Evolutionary conservation across 169 alveolate species (phyloP).

Genomic region (Plasmodium knowlesi): DNA sequence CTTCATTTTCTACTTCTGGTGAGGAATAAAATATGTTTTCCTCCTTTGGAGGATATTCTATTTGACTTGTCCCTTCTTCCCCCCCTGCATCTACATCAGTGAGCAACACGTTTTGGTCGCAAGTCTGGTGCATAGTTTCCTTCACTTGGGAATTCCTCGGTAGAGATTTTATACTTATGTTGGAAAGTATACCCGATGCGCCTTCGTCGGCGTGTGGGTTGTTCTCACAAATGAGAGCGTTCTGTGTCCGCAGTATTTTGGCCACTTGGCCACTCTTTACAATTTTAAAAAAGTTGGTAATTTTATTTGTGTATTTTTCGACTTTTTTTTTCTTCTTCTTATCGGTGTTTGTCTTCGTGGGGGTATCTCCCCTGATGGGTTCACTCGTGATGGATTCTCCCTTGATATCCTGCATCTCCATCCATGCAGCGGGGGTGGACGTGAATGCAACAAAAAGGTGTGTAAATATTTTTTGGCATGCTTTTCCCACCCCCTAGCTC

Average conservation of each 20-base stretch:
- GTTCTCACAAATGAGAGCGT: background rate
- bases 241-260: background rate
- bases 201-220: background rate
- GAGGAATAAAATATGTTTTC: background rate
- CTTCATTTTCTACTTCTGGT: background rate
- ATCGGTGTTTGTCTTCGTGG: constrained; percentile 13
- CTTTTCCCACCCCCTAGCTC: background rate
- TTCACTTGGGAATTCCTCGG: background rate
- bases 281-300: constrained; percentile 41
- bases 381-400: background rate
- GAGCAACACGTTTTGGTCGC: background rate
- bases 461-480: background rate
- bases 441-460: background rate
- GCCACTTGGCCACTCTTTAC: constrained; percentile 1
- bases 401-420: background rate
- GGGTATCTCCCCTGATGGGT: background rate
- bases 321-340: constrained; percentile 12
- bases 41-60: background rate
- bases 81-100: background rate
- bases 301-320: constrained; percentile 22
- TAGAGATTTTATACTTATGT: background rate
- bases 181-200: background rate
- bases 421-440: background rate
- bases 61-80: background rate
- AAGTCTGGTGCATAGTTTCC: background rate